These are phyloP conservation scores for Magnolia changhungtana DNA, from an alignment of 164 flowering plant genomes.

Conservation along the genomic window DNA sequence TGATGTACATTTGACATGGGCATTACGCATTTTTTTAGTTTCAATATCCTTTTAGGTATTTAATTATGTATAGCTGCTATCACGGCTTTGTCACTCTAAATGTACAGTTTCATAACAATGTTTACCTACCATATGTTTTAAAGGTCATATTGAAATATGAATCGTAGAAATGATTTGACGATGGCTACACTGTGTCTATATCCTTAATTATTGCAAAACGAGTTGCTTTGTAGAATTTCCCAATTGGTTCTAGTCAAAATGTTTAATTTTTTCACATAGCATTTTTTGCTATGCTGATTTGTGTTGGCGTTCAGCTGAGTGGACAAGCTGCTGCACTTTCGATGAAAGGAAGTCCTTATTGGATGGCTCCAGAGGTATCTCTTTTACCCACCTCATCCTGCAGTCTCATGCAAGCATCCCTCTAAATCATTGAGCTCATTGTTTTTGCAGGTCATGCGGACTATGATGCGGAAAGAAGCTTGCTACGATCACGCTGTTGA, in stretches of 20 bases:
- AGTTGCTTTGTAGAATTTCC: not conserved
- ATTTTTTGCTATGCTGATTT: not conserved
- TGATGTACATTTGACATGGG: too few relatives aligned
- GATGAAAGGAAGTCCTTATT: constrained; percentile 91
- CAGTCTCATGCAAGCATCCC: not conserved
- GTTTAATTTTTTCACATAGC: not conserved
- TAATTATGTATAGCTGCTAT: too few relatives aligned
- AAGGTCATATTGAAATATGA: too few relatives aligned
- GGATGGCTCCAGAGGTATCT: constrained; percentile 99
- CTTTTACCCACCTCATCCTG: not conserved
- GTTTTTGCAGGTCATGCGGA: constrained; percentile 34
- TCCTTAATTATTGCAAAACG: too few relatives aligned
- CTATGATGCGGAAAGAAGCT: constrained; percentile 60
- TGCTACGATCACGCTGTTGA: constrained; percentile 70
- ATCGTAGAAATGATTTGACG: too few relatives aligned
- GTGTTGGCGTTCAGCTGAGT: constrained; percentile 46
- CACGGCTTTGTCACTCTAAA: too few relatives aligned
- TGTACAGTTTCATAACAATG: too few relatives aligned
- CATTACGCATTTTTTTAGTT: too few relatives aligned
- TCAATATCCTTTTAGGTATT: too few relatives aligned
- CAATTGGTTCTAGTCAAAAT: not conserved
- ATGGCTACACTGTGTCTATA: too few relatives aligned
- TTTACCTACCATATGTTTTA: too few relatives aligned
- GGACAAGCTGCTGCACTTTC: constrained; percentile 74
- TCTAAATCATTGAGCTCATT: not conserved